Percentiles rank a stretch among this genome's conserved stretches.
Evolutionary conservation across 805 yeast species (phyloP).

Genomic region (Lachancea lanzarotensis): DNA sequence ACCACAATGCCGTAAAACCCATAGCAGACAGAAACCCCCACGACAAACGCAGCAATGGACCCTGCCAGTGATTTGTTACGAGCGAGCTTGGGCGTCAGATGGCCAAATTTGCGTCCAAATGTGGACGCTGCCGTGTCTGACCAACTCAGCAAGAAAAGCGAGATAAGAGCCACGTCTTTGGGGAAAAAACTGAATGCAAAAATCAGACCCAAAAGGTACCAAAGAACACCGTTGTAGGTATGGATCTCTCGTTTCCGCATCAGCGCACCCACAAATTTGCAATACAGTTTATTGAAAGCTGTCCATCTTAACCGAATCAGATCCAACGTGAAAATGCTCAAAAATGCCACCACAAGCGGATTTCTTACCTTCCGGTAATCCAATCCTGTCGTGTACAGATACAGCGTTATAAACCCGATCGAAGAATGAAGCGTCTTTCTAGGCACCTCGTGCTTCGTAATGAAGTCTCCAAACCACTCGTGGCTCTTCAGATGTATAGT

Average conservation of each 20-base stretch:
- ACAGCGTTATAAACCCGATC: slow-evolving; percentile 76
- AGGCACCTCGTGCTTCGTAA: slow-evolving; percentile 80
- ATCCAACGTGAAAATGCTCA: slow-evolving; percentile 56
- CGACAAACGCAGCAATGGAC: slow-evolving; percentile 71
- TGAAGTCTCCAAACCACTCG: slow-evolving; percentile 43
- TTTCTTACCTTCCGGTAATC: slow-evolving; percentile 50
- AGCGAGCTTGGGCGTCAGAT: slow-evolving; percentile 71
- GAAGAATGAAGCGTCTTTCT: slow-evolving; percentile 84
- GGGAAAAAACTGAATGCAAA: slow-evolving; percentile 64
- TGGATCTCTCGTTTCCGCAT: slow-evolving; percentile 80
- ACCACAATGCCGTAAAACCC: slow-evolving; percentile 67
- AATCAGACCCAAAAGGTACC: slow-evolving; percentile 75
- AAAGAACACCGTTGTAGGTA: slow-evolving; percentile 75
- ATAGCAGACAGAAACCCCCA: slow-evolving; percentile 64
- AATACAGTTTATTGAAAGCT: slow-evolving; percentile 59
- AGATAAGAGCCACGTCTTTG: slow-evolving; percentile 72
- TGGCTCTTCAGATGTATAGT: slow-evolving; percentile 36
- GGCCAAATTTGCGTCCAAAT: slow-evolving; percentile 79
- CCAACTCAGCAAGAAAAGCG: slow-evolving; percentile 85
- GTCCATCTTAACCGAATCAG: slow-evolving; percentile 55
- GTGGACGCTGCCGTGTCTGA: slow-evolving; percentile 97
- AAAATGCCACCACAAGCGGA: slow-evolving; percentile 52
- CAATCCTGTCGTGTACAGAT: slow-evolving; percentile 58
- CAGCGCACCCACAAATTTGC: slow-evolving; percentile 64
- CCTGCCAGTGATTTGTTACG: slow-evolving; percentile 85